Base-by-base conservation (phyloP, 257 asterid genomes). In the Cruciata laevipes region DNA sequence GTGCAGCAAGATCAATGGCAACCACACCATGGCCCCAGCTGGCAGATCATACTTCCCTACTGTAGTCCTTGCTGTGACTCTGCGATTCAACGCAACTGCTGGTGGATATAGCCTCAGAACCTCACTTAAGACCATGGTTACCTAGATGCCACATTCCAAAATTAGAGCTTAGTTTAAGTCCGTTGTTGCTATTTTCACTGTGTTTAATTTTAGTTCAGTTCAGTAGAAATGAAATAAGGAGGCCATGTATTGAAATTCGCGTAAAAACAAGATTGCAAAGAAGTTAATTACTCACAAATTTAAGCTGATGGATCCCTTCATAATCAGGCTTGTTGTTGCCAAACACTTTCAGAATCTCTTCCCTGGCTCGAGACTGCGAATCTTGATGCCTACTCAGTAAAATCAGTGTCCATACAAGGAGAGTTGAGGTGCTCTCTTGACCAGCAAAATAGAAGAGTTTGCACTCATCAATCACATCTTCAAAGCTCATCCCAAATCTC, bases 371-470 rank as follows among this genome's bases (percentile, higher is more conserved):
- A 11, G 51, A 42, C 51, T 83, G 93, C 86, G 86, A 86, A 1
- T 83, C 73, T 11, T 74, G 79, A 73, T 82, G 68, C 37, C 49
- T 44, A 31, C 95, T 67, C 11, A 87, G 52, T 17, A 82, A 67
- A 73, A 87, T 52, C 80, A 87, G 12, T 4, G 92, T 73, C 95
- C 95, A 87, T 0, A 79, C 78, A 18, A 87, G 83, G 68, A 85
- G 66, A 13, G 63, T 57, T 0, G 88, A 80, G 6, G 89, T 87
- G 4, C 86, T 87, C 47, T 87, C 95, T 60, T 87, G 89, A 4
- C 89, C 85, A 10, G 83, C 84, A 60, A 79, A 79, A 66, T 82
- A 79, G 71, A 84, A 82, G 25, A 84, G 63, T 66, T 75, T 84
- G 87, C 87, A 84, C 64, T 84, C 89, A 35, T 84, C 82, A 7